Evolutionary conservation across 2,329 filamentous ascomycete genomes (phyloP), one percentile per base, ranked within the genome.

Genomic region (Diaporthe sp.): DNA sequence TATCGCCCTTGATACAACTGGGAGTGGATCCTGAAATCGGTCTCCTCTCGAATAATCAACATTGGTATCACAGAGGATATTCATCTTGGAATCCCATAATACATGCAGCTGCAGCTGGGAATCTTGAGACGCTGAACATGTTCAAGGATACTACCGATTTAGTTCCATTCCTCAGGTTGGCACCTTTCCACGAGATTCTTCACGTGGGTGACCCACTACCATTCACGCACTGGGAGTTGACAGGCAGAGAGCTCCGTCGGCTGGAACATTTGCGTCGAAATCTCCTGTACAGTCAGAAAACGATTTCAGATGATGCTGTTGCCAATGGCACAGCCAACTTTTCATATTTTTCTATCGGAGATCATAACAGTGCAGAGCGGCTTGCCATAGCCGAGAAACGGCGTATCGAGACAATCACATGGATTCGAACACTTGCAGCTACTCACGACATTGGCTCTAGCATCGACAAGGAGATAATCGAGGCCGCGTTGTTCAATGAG

Each of bases 401-500:
- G 15, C 58, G 58, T 13, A 17, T 28, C 4, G n/a, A 28, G 4
- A 63, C 58, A 17, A 6, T 63, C 3, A 2, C n/a, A 5, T 63
- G 37, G 37, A 4, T 63, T 7, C 37, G 58, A 5, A 20, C 2
- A 2, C 1, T 20, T 13, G 58, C 58, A 28, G 10, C 8, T 7
- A 3, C 4, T 6, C 13, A 25, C 12, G 13, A 22, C 0, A 4
- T 61, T 39, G 20, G 13, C 0, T 9, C 22, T 3, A 28, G 2
- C 0, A 2, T 63, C 13, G 58, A 44, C 7, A 25, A 28, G 0
- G 37, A 42, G 13, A 63, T 63, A 17, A 10, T 63, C 3, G 13
- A 7, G 22, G 37, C 39, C 2, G 37, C 58, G 12, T 10, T 63
- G 3, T 17, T 9, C 12, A 28, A 28, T 28, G 28, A 28, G 28